These are phyloP conservation scores for Eucalyptus marginata DNA, from an alignment of 345 rosid genomes.

Conservation along the genomic window DNA sequence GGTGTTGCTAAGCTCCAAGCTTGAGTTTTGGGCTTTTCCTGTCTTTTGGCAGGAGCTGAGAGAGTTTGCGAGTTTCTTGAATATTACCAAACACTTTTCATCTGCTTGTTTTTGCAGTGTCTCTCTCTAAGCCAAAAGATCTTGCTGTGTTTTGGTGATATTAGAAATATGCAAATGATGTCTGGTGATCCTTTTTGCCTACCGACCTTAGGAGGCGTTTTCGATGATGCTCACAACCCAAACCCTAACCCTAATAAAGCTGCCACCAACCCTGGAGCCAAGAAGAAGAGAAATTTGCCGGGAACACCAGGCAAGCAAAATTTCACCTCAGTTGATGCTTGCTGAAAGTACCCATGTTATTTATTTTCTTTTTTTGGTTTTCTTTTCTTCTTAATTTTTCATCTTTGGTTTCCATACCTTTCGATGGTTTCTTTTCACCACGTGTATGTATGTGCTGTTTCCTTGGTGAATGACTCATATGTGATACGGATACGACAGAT, in stretches of 20 bases:
- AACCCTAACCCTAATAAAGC: constrained; percentile 55
- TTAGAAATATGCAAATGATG: constrained; percentile 31
- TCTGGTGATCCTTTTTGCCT: constrained; percentile 49
- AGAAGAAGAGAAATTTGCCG: constrained; percentile 89
- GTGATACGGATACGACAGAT: constrained; percentile 25
- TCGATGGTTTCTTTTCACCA: not conserved
- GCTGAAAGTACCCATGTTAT: not conserved
- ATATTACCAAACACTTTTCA: constrained; percentile 29
- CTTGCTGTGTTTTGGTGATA: constrained; percentile 21
- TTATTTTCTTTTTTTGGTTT: not conserved
- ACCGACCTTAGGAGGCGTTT: constrained; percentile 45
- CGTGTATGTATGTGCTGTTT: not conserved
- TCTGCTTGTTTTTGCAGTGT: constrained; percentile 42
- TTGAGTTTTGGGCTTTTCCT: constrained; percentile 33
- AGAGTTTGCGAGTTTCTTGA: constrained; percentile 22
- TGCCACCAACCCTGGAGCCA: constrained; percentile 36
- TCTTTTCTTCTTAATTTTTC: not conserved
- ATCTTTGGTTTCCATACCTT: not conserved
- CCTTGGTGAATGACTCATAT: not conserved
- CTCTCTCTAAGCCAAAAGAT: constrained; percentile 18
- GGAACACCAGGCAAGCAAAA: constrained; percentile 68
- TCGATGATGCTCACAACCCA: constrained; percentile 31
- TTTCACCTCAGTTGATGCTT: not conserved
- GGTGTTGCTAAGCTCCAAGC: constrained; percentile 21
- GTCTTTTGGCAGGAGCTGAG: constrained; percentile 55